These are phyloP conservation scores for Spongispora temasekensis DNA, from an alignment of 1,284 basidiomycete genomes.

Conservation along the genomic window DNA sequence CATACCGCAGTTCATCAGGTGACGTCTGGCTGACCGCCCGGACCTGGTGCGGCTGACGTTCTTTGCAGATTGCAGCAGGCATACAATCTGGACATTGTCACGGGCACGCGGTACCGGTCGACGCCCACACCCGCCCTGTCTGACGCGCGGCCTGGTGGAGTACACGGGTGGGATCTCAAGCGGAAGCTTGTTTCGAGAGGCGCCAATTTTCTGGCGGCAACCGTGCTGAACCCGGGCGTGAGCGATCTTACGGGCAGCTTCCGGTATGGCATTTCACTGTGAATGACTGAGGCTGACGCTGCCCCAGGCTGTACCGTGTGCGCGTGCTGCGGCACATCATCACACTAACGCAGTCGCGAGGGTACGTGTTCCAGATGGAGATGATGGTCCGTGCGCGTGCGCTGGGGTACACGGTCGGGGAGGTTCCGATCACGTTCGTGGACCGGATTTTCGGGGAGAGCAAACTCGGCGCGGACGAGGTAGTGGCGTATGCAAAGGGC, in stretches of 20 bases:
- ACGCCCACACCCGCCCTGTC: slow-evolving; percentile 52
- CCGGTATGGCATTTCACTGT: slow-evolving; percentile 50
- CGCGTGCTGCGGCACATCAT: slow-evolving; percentile 82
- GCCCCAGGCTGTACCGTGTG: slow-evolving; percentile 71
- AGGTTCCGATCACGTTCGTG: slow-evolving; percentile 92
- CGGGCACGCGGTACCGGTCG: slow-evolving; percentile 84
- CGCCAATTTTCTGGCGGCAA: slow-evolving; percentile 85
- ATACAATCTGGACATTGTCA: slow-evolving; percentile 86
- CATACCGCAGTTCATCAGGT: slow-evolving; percentile 87
- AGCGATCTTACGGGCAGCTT: slow-evolving; percentile 89
- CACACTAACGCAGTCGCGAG: slow-evolving; percentile 78
- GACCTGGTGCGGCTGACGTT: slow-evolving; percentile 7
- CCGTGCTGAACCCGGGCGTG: slow-evolving; percentile 80
- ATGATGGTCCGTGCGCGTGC: slow-evolving; percentile 90
- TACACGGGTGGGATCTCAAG: slow-evolving; percentile 88
- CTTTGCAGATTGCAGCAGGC: slow-evolving; percentile 67
- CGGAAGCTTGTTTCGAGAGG: slow-evolving; percentile 85
- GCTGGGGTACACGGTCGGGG: slow-evolving; percentile 82
- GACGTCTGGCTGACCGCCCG: slow-evolving; percentile 14
- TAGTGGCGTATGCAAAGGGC: slow-evolving; percentile 87
- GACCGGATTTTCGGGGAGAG: slow-evolving; percentile 92
- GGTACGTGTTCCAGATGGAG: slow-evolving; percentile 97
- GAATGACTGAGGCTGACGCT: slow-evolving; percentile 1
- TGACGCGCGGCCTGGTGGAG: slow-evolving; percentile 70
- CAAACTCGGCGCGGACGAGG: slow-evolving; percentile 86